A percentile compares a stretch with the other conserved stretches of the same genome.
These are phyloP conservation scores for Hebeloma cylindrosporum DNA, from an alignment of 768 basidiomycete species.

Conservation along the genomic window DNA sequence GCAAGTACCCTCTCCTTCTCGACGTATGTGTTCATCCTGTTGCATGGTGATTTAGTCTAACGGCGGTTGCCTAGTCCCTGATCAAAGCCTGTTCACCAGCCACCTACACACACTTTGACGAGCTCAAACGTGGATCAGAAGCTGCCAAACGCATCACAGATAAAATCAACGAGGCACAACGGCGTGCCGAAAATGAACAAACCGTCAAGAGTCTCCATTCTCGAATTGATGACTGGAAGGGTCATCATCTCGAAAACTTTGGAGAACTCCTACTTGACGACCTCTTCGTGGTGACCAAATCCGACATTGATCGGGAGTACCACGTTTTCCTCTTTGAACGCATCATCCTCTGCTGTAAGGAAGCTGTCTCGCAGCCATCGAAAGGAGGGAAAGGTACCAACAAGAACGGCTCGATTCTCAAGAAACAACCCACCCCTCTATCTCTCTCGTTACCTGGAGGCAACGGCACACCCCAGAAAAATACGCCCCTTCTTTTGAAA, in stretches of 20 bases:
- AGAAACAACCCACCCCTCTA: slow-evolving; percentile 67
- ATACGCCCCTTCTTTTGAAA: slow-evolving; percentile 85
- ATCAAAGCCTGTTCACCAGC: slow-evolving; percentile 66
- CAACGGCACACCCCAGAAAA: slow-evolving; percentile 62
- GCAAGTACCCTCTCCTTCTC: slow-evolving; percentile 96
- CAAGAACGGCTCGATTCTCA: slow-evolving; percentile 89
- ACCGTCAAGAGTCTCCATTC: slow-evolving; percentile 83
- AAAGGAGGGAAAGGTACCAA: slow-evolving; percentile 65
- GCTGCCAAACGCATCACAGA: slow-evolving; percentile 93
- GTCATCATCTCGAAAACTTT: slow-evolving; percentile 92
- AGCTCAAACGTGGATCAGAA: slow-evolving; percentile 79
- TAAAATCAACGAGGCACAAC: slow-evolving; percentile 93
- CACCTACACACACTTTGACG: slow-evolving; percentile 72
- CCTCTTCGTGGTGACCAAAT: slow-evolving; percentile 93
- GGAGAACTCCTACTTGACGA: slow-evolving; percentile 94
- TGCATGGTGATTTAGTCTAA: slow-evolving; percentile 11
- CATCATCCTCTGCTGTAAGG: slow-evolving; percentile 99
- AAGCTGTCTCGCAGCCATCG: slow-evolving; percentile 59
- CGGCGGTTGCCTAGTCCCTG: slow-evolving; percentile 51
- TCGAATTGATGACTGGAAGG: slow-evolving; percentile 98
- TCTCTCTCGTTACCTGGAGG: slow-evolving; percentile 50
- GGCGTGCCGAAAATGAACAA: slow-evolving; percentile 86
- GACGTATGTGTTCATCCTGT: slow-evolving; percentile 59
- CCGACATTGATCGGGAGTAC: slow-evolving; percentile 95
- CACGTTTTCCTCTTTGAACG: slow-evolving; percentile 99